Conservation (phyloP, 2,329 filamentous ascomycete species). For the Aspergillus caelatus region DNA sequence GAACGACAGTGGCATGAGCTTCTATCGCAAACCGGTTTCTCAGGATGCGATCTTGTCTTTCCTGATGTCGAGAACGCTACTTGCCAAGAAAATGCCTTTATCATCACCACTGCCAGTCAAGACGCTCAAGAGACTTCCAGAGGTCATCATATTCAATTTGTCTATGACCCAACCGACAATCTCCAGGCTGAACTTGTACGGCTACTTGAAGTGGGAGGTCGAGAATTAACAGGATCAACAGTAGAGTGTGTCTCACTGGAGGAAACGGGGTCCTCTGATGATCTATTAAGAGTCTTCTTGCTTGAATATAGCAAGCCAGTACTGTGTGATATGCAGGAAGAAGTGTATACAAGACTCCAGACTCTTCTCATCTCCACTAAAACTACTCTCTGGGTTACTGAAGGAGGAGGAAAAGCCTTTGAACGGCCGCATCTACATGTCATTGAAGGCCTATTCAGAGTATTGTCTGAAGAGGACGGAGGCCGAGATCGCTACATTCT, state of each 20-base stretch:
- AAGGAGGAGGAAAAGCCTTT: neutral
- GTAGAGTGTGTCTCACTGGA: neutral
- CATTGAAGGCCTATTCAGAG: neutral
- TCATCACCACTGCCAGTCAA: neutral
- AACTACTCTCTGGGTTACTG: neutral
- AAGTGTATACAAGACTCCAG: neutral
- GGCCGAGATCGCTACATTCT: neutral
- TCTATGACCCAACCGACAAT: neutral
- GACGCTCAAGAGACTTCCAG: too few relatives aligned
- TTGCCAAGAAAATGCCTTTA: conserved; percentile 9
- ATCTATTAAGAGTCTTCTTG: neutral
- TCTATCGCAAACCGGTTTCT: conserved; percentile 18
- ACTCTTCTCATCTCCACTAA: neutral
- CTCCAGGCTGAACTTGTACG: neutral
- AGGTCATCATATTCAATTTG: neutral
- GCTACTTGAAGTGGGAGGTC: neutral
- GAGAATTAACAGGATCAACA: neutral
- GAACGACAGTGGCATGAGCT: conserved; percentile 11
- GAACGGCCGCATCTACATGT: neutral
- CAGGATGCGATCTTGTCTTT: conserved; percentile 20
- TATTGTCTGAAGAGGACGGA: neutral
- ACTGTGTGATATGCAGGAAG: neutral
- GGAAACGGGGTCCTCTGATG: neutral
- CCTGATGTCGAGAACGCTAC: conserved; percentile 16
- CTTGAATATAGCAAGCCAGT: neutral